Base-by-base conservation (phyloP, 345 rosid species). In the Dovyalis caffra region DNA sequence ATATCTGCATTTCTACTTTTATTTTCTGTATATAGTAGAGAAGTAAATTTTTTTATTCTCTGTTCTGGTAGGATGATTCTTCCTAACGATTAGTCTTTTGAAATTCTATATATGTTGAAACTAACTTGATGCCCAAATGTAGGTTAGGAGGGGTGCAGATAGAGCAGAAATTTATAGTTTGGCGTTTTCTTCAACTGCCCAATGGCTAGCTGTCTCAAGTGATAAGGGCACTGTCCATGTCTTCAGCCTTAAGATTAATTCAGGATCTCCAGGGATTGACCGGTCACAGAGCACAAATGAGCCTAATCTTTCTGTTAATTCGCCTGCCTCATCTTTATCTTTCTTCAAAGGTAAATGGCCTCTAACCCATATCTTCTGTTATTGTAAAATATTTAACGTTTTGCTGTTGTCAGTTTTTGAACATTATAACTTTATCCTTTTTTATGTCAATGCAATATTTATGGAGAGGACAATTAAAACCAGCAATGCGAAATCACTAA, bases 71-170 rank as follows among this genome's bases (percentile, higher is more conserved):
- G 61, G 28, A n/a, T 56, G 5, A 56, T 56, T 56, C 14, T 56
- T 25, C n/a, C 8, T 2, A 23, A 56, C 4, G 8, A 12, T 6
- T 18, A 20, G 18, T 47, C 31, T 15, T 26, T 15, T 28, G 32
- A 15, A 73, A 31, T 31, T 64, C 11, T 31, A 6, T 8, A 31
- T 23, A 32, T 3, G 15, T 31, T n/a, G 5, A 68, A 18, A 18
- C 18, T 68, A 28, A 37, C 12, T 57, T 20, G 15, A 66, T 18
- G 31, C 6, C 43, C 4, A 12, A 58, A 64, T 79, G 67, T 75
- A 96, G 99, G 91, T 96, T 33, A 88, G 99, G 79, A 91, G 99
- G 76, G 99, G 99, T 79, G 97, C 98, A 37, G 99, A 96, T 77
- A 90, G 99, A 88, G 98, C 99, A 7, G 99, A 93, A 77, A 90